phyloP scores from a whole-genome alignment of 805 yeast species.

The Candida hungchunana region DNA sequence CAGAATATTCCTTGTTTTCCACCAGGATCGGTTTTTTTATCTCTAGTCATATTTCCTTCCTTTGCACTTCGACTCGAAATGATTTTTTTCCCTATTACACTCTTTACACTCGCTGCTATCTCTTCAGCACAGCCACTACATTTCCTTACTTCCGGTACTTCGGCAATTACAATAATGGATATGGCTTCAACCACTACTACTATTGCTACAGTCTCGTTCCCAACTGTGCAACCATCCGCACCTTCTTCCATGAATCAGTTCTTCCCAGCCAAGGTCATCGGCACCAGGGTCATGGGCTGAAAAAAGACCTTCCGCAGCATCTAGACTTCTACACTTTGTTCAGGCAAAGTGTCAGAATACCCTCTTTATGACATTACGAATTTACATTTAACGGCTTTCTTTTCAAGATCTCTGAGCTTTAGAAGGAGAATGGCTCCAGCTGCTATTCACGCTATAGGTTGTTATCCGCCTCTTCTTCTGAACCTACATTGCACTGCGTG shows the following conservation, averaged over 20 bases:
- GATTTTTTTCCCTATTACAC: background rate
- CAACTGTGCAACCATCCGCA: slow-evolving; percentile 7
- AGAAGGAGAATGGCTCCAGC: too few relatives aligned
- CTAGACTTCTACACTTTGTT: background rate
- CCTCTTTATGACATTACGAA: background rate
- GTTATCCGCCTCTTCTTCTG: too few relatives aligned
- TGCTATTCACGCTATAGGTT: too few relatives aligned
- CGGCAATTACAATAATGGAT: too few relatives aligned
- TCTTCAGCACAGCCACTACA: slow-evolving; percentile 3
- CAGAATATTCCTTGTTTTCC: too few relatives aligned
- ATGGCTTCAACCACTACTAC: background rate
- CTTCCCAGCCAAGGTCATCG: slow-evolving; percentile 16
- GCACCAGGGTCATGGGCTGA: slow-evolving; percentile 12
- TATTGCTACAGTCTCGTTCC: slow-evolving; percentile 2
- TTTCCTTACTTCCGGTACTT: too few relatives aligned
- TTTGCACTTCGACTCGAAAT: too few relatives aligned
- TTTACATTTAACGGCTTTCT: too few relatives aligned
- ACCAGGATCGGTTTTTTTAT: too few relatives aligned
- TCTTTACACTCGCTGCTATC: background rate
- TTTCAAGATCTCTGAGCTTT: too few relatives aligned
- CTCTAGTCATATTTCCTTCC: too few relatives aligned
- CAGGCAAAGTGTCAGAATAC: background rate
- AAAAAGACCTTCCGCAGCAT: background rate
- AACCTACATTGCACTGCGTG: too few relatives aligned
- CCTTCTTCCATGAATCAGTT: slow-evolving; percentile 13